phyloP scores from a whole-genome alignment of 306 rosid genomes.

The Casuarina glauca region DNA sequence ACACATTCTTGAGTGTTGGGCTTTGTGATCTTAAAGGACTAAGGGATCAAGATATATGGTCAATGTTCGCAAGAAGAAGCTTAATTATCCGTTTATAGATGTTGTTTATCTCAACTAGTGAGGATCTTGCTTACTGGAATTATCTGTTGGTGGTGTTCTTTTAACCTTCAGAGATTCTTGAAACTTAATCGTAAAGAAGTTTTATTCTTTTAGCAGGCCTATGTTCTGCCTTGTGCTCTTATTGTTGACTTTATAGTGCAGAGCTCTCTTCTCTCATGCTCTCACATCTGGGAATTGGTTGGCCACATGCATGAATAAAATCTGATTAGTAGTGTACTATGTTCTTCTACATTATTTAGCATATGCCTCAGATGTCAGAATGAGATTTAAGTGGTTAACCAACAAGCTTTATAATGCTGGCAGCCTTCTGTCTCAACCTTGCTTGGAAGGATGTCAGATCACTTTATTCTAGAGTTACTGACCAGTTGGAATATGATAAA shows the following conservation, averaged over 20 bases:
- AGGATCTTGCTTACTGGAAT: background rate
- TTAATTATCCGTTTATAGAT: conserved; percentile 17
- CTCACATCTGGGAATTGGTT: background rate
- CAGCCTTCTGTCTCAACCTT: background rate
- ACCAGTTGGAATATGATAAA: background rate
- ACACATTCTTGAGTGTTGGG: background rate
- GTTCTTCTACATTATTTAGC: background rate
- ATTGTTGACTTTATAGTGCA: background rate
- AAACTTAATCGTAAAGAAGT: background rate
- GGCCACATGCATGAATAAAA: background rate
- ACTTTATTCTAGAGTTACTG: background rate
- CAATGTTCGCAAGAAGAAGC: background rate
- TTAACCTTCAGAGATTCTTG: background rate
- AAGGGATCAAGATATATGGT: background rate
- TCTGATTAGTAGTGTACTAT: background rate
- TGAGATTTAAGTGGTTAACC: background rate
- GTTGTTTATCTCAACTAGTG: no score
- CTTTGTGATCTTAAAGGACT: background rate
- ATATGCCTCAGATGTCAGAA: background rate
- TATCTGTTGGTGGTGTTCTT: background rate
- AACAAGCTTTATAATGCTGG: background rate
- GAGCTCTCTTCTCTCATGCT: background rate
- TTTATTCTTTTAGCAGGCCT: background rate
- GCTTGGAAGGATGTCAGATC: background rate
- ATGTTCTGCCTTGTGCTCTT: background rate